Conservation (phyloP, 164 flowering plant species). For the Magnolia officinalis region DNA sequence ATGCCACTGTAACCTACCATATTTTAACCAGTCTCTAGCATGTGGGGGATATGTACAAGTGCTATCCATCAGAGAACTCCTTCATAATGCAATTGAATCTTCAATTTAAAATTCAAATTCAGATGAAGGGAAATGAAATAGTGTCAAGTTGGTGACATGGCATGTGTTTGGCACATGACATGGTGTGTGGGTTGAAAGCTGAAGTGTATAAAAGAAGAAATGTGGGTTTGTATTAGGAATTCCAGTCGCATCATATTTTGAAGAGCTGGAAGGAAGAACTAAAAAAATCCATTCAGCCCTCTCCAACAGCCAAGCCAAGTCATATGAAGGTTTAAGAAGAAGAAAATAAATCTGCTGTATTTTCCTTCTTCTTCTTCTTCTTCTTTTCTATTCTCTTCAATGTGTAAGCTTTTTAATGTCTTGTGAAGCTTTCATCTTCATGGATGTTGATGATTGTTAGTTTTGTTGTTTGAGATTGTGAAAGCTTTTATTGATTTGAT, state of each 20-base stretch:
- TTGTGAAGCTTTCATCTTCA: not conserved
- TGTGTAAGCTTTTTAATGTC: too few relatives aligned
- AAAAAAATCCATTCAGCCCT: too few relatives aligned
- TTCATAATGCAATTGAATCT: too few relatives aligned
- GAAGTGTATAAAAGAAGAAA: not conserved
- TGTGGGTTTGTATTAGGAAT: not conserved
- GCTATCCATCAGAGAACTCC: not conserved
- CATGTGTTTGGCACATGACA: not conserved
- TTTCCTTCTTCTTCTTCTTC: not conserved
- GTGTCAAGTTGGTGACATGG: not conserved
- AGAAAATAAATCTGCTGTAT: not conserved
- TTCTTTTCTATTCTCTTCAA: too few relatives aligned
- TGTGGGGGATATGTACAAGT: not conserved
- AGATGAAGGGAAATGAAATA: not conserved
- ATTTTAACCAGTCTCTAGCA: not conserved
- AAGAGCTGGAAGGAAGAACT: not conserved
- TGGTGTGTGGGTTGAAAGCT: not conserved
- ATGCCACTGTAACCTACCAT: not conserved
- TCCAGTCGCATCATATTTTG: not conserved
- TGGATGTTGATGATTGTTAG: not conserved
- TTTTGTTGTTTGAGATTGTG: not conserved
- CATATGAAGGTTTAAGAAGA: too few relatives aligned
- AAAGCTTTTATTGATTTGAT: not conserved
- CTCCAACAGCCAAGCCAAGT: too few relatives aligned
- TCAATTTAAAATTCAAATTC: not conserved